phyloP scores from a whole-genome alignment of 106 monocot genomes.

The Cymbidium sinense region DNA sequence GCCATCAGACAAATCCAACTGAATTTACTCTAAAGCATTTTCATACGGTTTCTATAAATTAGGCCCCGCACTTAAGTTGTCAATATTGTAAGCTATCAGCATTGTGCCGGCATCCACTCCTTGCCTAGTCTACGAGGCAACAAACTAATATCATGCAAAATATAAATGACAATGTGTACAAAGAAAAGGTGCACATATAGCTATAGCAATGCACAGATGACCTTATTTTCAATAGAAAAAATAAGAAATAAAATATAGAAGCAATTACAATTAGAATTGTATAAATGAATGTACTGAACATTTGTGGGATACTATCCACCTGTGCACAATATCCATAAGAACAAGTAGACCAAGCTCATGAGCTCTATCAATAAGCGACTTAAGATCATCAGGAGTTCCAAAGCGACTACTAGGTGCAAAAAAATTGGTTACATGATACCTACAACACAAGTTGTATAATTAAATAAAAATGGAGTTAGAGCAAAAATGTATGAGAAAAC shows the following conservation, averaged over 20 bases:
- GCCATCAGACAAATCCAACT: not conserved
- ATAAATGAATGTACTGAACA: not conserved
- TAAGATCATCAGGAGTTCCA: conserved; percentile 98
- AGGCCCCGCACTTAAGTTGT: not conserved
- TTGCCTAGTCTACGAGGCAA: not conserved
- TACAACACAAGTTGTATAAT: conserved; percentile 12
- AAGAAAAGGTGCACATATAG: not conserved
- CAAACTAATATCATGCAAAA: not conserved
- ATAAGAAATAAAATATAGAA: not conserved
- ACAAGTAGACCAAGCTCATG: conserved; percentile 98
- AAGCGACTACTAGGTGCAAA: conserved; percentile 99
- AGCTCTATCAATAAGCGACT: conserved; percentile 93
- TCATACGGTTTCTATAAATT: not conserved
- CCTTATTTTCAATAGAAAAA: not conserved
- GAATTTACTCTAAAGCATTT: not conserved
- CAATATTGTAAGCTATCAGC: not conserved
- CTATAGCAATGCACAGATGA: too few relatives aligned
- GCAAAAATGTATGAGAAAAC: not conserved
- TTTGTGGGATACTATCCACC: conserved; percentile 25
- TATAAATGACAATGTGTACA: not conserved
- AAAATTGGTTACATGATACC: conserved; percentile 99
- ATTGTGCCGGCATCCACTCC: not conserved
- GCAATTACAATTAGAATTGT: not conserved
- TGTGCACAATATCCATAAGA: conserved; percentile 99
- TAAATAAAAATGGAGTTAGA: not conserved